phyloP scores from a whole-genome alignment of 2,329 filamentous ascomycete genomes.

The Periconia sp. region DNA sequence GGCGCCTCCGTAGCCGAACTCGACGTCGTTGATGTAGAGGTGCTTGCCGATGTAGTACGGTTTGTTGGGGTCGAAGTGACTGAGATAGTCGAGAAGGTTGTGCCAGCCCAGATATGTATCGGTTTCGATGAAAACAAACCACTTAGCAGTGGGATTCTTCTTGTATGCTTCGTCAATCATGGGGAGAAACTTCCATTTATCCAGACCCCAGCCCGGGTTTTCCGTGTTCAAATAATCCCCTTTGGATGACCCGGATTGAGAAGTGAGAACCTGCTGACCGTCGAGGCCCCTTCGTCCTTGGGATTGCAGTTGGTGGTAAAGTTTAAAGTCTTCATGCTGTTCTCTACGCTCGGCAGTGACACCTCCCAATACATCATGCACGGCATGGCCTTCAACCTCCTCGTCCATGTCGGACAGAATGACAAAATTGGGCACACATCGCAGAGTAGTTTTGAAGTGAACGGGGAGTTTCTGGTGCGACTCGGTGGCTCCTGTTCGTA shows the following conservation, averaged over 20 bases:
- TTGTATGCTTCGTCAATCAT: conserved; percentile 54
- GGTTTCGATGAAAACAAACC: conserved; percentile 43
- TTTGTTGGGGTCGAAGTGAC: conserved; percentile 41
- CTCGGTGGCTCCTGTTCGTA: conserved; percentile 64
- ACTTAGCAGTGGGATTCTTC: conserved; percentile 38
- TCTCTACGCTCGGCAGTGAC: conserved; percentile 43
- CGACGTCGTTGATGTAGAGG: conserved; percentile 46
- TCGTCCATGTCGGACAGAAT: conserved; percentile 64
- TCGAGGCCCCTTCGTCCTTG: conserved; percentile 48
- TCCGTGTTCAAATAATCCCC: conserved; percentile 40
- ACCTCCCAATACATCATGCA: conserved; percentile 51
- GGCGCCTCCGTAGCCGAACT: conserved; percentile 50
- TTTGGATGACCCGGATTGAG: conserved; percentile 34
- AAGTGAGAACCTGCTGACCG: conserved; percentile 31
- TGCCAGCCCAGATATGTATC: conserved; percentile 42
- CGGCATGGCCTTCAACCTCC: conserved; percentile 52
- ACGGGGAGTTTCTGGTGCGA: conserved; percentile 59
- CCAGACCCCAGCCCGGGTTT: conserved; percentile 54
- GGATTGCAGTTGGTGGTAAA: conserved; percentile 53
- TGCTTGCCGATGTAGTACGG: conserved; percentile 49
- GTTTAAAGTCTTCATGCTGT: conserved; percentile 53
- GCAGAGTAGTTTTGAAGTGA: conserved; percentile 59
- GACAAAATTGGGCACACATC: conserved; percentile 57
- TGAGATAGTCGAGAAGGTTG: conserved; percentile 45
- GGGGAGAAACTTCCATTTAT: conserved; percentile 63